These are phyloP conservation scores for Cladophialophora carrionii DNA, from an alignment of 2,329 filamentous ascomycete genomes.

Conservation along the genomic window DNA sequence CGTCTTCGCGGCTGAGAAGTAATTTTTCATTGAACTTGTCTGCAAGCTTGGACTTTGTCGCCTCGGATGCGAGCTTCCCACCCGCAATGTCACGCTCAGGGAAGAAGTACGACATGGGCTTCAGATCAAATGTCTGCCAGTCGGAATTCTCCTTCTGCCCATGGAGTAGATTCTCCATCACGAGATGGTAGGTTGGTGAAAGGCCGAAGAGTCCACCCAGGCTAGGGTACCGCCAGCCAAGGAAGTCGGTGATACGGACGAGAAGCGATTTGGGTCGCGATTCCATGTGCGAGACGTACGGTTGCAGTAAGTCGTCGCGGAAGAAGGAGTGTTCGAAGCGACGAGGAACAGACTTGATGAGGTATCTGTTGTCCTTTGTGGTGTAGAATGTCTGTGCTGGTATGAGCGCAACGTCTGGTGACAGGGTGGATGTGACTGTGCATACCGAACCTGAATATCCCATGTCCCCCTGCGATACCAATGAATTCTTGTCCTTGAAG, in stretches of 20 bases:
- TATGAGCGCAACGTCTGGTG: neutral
- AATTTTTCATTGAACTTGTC: slow-evolving; percentile 71
- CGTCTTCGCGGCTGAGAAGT: slow-evolving; percentile 58
- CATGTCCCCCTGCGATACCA: slow-evolving; percentile 67
- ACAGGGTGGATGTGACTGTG: slow-evolving; percentile 6
- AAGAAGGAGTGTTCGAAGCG: slow-evolving; percentile 73
- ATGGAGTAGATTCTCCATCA: slow-evolving; percentile 76
- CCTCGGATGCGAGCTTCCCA: slow-evolving; percentile 64
- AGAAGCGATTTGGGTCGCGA: slow-evolving; percentile 63
- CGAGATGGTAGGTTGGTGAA: slow-evolving; percentile 71
- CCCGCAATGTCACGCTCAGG: slow-evolving; percentile 72
- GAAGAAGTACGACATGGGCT: slow-evolving; percentile 75
- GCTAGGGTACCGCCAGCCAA: slow-evolving; percentile 52
- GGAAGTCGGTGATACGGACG: slow-evolving; percentile 72
- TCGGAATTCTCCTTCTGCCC: slow-evolving; percentile 57
- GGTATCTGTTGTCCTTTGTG: slow-evolving; percentile 66
- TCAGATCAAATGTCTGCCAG: slow-evolving; percentile 76
- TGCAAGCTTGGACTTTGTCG: slow-evolving; percentile 66
- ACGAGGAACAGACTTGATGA: slow-evolving; percentile 72
- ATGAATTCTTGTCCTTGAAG: slow-evolving; percentile 52
- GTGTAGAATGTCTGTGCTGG: slow-evolving; percentile 64
- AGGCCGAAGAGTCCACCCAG: slow-evolving; percentile 64
- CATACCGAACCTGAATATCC: slow-evolving; percentile 71
- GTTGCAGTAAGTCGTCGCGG: slow-evolving; percentile 64
- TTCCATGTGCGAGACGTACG: slow-evolving; percentile 68